These are phyloP conservation scores for Craterostigma plantagineum DNA, from an alignment of 257 asterid species.

Conservation along the genomic window DNA sequence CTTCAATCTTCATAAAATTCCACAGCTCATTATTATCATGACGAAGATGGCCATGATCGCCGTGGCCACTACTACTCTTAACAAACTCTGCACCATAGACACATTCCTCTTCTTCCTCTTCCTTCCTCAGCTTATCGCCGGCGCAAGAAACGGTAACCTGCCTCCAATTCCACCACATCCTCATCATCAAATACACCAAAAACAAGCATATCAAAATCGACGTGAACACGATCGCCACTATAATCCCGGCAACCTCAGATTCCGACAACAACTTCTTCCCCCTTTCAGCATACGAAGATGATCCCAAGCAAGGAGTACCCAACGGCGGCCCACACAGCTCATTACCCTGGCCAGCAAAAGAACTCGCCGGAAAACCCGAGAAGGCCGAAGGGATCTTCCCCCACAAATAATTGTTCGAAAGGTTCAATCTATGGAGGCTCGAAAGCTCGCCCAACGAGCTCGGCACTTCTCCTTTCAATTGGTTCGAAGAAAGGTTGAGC, in stretches of 20 bases:
- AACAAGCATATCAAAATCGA: conserved; percentile 49
- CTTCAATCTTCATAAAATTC: conserved; percentile 26
- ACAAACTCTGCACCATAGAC: conserved; percentile 38
- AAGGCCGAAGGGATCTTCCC: conserved; percentile 50
- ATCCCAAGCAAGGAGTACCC: conserved; percentile 24
- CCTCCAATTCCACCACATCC: conserved; percentile 87
- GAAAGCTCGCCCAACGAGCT: conserved; percentile 39
- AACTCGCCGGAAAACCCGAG: conserved; percentile 38
- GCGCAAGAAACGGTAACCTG: conserved; percentile 59
- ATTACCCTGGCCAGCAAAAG: conserved; percentile 36
- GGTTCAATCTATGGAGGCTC: conserved; percentile 54
- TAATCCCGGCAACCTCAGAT: conserved; percentile 36
- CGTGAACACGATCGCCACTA: conserved; percentile 69
- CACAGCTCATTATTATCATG: conserved; percentile 26
- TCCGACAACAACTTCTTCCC: conserved; percentile 35
- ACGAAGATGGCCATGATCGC: too few relatives aligned
- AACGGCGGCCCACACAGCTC: conserved; percentile 82
- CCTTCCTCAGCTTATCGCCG: conserved; percentile 22
- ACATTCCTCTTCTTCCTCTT: conserved; percentile 37
- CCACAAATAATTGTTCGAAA: conserved; percentile 44
- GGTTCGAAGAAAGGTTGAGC: conserved; percentile 56
- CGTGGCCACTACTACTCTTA: conserved; percentile 17
- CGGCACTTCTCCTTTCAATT: conserved; percentile 43
- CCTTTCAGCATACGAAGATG: conserved; percentile 10
- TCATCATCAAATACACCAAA: conserved; percentile 50